Percentiles rank a stretch among this genome's conserved stretches.
These are phyloP conservation scores for Scheffersomyces titani DNA, from an alignment of 1,139 yeast species.

Conservation along the genomic window DNA sequence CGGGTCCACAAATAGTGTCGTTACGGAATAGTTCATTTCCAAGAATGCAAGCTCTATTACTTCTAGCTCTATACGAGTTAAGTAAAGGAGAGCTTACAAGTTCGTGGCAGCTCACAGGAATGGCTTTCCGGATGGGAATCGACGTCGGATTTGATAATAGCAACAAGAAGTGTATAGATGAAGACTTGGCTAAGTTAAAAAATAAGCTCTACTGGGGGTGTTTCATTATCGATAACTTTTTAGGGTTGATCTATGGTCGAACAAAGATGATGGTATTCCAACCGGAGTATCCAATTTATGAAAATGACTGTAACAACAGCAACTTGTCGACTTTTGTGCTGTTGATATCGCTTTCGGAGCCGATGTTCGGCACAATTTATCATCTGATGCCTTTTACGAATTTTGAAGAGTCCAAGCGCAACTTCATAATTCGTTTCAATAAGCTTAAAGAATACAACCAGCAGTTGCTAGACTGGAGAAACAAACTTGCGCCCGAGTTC, in stretches of 20 bases:
- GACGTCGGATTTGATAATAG: conserved; percentile 3
- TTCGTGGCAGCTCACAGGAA: conserved; percentile 2
- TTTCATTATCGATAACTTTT: conserved; percentile 1
- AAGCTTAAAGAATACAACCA: background rate
- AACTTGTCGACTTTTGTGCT: background rate
- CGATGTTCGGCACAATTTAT: conserved; percentile 1
- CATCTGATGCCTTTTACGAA: background rate
- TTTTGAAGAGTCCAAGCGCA: conserved; percentile 1
- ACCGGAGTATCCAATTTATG: conserved; percentile 1
- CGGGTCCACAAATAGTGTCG: background rate
- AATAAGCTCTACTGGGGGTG: conserved; percentile 2
- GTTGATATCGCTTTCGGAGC: background rate
- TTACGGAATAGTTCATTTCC: background rate
- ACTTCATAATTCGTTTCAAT: conserved; percentile 1
- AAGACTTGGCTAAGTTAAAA: background rate
- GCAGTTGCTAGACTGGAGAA: background rate
- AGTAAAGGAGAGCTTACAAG: conserved; percentile 3
- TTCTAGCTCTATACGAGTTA: conserved; percentile 3
- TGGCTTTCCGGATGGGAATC: conserved; percentile 3
- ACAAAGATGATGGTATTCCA: conserved; percentile 1
- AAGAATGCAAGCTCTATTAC: background rate
- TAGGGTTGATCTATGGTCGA: conserved; percentile 3
- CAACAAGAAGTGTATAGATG: conserved; percentile 1
- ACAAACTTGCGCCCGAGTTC: background rate
- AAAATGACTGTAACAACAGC: background rate